A percentile compares a stretch with the other conserved stretches of the same genome.
Evolutionary conservation across 345 rosid genomes (phyloP).

Genomic region (Reutealis trisperma): DNA sequence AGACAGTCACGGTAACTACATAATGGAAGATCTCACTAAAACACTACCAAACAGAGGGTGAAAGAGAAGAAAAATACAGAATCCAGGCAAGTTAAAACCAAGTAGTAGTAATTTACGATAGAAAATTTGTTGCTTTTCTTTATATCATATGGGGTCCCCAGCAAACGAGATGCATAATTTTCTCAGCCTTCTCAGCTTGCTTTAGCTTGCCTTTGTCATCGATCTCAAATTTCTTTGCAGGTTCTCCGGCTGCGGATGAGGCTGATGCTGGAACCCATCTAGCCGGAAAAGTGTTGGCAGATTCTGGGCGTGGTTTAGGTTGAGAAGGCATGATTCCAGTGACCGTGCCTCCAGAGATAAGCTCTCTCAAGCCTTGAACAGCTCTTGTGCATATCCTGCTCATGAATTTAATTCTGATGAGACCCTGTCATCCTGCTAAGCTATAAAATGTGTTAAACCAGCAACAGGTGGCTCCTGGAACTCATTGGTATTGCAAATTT

Average conservation of each 20-base stretch:
- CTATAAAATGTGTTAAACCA: no score
- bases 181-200: conserved; percentile 14
- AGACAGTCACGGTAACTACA: not conserved
- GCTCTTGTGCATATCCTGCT: conserved; percentile 8
- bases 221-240: not conserved
- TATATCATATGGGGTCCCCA: not conserved
- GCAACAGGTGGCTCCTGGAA: no score
- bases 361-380: not conserved
- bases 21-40: not conserved
- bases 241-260: not conserved
- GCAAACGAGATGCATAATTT: conserved; percentile 5
- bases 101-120: not conserved
- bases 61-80: no score
- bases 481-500: not conserved
- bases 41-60: not conserved
- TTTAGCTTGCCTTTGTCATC: not conserved
- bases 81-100: no score
- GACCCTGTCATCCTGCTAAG: no score
- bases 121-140: not conserved
- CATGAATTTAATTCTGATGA: not conserved
- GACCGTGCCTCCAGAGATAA: not conserved
- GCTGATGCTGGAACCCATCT: not conserved
- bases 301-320: not conserved
- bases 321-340: not conserved
- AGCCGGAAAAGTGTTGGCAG: not conserved